Conservation (phyloP, 768 basidiomycete genomes). For the Neoboletus subvelutipes region DNA sequence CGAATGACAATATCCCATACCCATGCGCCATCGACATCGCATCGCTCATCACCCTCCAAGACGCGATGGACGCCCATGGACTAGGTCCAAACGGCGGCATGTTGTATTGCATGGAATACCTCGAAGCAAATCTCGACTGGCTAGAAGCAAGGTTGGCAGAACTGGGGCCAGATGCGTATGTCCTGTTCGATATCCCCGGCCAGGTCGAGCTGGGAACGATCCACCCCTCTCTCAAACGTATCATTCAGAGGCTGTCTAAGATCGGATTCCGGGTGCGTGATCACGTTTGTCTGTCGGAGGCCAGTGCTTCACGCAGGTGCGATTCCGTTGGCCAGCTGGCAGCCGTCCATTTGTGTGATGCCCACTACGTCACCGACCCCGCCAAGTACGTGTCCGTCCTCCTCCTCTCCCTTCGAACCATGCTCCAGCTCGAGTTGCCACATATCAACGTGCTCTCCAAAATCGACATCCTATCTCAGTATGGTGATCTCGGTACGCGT, state of each 20-base stretch:
- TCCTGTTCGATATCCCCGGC: slow-evolving; percentile 94
- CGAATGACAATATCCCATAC: slow-evolving; percentile 87
- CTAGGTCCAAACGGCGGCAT: slow-evolving; percentile 96
- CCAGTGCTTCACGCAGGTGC: background rate
- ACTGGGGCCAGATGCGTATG: slow-evolving; percentile 73
- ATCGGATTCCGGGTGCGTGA: slow-evolving; percentile 79
- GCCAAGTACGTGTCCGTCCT: slow-evolving; percentile 93
- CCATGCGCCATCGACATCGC: slow-evolving; percentile 87
- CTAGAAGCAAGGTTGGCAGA: slow-evolving; percentile 66
- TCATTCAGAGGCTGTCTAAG: slow-evolving; percentile 70
- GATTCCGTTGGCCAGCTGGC: slow-evolving; percentile 59
- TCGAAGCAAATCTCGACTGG: slow-evolving; percentile 94
- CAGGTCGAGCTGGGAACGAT: slow-evolving; percentile 98
- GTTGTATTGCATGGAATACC: slow-evolving; percentile 95
- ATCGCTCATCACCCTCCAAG: slow-evolving; percentile 80
- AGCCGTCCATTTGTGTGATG: slow-evolving; percentile 93
- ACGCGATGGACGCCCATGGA: slow-evolving; percentile 80
- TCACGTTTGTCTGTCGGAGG: background rate
- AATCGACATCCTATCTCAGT: slow-evolving; percentile 84
- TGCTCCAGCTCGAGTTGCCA: slow-evolving; percentile 98
- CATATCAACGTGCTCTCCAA: slow-evolving; percentile 98
- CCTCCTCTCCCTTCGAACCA: slow-evolving; percentile 87
- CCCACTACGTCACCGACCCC: slow-evolving; percentile 95
- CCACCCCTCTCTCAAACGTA: slow-evolving; percentile 82
- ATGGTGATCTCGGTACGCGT: slow-evolving; percentile 85